Percentiles rank a stretch among this genome's conserved stretches.
Evolutionary conservation across 1,284 basidiomycete genomes (phyloP).

Genomic region (Naganishia cerealis): DNA sequence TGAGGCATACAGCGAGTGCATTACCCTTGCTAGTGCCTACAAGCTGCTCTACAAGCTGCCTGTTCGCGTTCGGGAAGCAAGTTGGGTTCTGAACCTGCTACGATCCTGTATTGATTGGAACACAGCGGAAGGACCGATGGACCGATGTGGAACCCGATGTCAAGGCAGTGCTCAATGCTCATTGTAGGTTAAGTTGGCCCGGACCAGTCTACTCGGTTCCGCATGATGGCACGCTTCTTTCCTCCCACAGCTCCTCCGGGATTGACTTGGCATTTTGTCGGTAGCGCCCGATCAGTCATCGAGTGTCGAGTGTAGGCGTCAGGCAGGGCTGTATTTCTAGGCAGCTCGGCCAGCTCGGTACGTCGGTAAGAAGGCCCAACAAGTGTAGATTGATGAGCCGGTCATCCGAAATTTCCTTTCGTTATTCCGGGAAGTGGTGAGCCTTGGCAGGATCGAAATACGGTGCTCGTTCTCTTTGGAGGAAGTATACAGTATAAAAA

Average conservation of each 20-base stretch:
- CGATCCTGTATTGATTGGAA: background rate
- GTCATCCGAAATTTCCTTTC: too few species aligned
- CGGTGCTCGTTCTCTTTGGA: too few species aligned
- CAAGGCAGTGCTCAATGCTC: background rate
- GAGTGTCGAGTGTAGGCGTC: background rate
- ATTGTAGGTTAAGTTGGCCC: background rate
- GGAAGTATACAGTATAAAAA: too few species aligned
- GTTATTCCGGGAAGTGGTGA: too few species aligned
- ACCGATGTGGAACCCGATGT: background rate
- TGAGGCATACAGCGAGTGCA: too few species aligned
- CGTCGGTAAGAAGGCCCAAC: too few species aligned
- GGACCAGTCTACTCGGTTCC: background rate
- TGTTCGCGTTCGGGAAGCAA: too few species aligned
- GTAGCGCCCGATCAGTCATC: background rate
- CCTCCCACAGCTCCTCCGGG: background rate
- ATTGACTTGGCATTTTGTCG: background rate
- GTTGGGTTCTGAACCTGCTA: too few species aligned
- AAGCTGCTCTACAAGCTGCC: too few species aligned
- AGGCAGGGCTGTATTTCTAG: background rate
- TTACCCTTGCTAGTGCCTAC: too few species aligned
- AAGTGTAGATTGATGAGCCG: too few species aligned
- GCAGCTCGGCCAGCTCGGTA: background rate
- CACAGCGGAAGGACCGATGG: background rate
- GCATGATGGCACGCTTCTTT: background rate
- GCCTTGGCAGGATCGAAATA: too few species aligned